Conservation (phyloP, 169 alveolate genomes). For the Plasmodium reichenowi region DNA sequence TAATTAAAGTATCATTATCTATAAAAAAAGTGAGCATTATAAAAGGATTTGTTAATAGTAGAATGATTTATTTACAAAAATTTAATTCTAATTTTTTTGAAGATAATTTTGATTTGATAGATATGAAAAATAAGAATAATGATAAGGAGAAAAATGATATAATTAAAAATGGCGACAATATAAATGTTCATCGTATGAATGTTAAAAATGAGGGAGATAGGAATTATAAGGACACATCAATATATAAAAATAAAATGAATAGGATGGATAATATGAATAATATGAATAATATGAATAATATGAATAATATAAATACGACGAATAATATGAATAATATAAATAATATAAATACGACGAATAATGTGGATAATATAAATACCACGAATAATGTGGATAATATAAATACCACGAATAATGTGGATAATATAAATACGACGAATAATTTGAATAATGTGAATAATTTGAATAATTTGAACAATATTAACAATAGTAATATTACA, state of each 20-base stretch:
- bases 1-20: constrained; percentile 15
- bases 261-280: not conserved
- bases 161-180: not conserved
- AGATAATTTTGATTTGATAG: not conserved
- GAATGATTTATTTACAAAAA: constrained; percentile 32
- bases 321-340: too few species aligned
- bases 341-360: too few species aligned
- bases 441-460: too few species aligned
- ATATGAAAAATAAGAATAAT: constrained; percentile 1
- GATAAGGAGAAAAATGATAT: not conserved
- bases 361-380: not conserved
- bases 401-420: too few species aligned
- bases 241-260: not conserved
- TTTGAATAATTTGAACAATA: too few species aligned
- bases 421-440: not conserved
- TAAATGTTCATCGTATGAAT: not conserved
- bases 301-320: not conserved
- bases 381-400: too few species aligned
- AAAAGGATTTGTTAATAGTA: constrained; percentile 19
- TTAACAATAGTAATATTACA: too few species aligned
- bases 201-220: not conserved
- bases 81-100: constrained; percentile 34
- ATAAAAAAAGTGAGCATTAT: constrained; percentile 5
- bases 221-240: not conserved
- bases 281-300: not conserved